Base-by-base conservation (phyloP, 2,329 filamentous ascomycete genomes). In the Leptographium lundbergii region DNA sequence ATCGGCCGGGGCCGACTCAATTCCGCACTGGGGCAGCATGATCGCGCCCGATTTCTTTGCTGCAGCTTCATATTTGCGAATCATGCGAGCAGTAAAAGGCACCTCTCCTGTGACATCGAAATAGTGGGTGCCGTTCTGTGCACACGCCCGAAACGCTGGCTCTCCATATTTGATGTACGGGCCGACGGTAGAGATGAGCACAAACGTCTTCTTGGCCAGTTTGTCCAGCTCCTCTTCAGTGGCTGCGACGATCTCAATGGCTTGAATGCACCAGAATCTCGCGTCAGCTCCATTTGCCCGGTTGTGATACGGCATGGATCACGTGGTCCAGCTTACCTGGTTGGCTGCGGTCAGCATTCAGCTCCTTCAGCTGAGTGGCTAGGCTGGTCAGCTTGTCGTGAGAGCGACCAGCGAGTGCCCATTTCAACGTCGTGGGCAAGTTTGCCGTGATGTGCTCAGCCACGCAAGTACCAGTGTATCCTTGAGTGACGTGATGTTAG, bases 381-480 rank as follows among this genome's bases (percentile, higher is more conserved):
- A 96, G 72, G 48, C 74, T 73, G 64, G 87, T 80, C 5, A 97
- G 79, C 71, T 96, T 96, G 55, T 77, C 74, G 55, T 79, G 75
- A n/a, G 88, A 91, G 29, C 91, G 87, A 34, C 91, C 91, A 53
- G 90, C 89, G 59, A 96, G 77, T 17, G 89, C 91, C 91, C 91
- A 96, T 75, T 84, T 90, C 62, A 95, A 71, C 69, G 89, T 81
- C 22, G 87, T 89, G 0, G 91, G 87, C 1, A 90, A 76, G 63
- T 81, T 74, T 17, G 78, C 78, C 57, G 84, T 78, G 66, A 96
- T 86, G 71, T 94, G 84, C 69, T 95, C 85, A 32, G 86, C 85
- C 2, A 84, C 84, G 65, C 88, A 78, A 64, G 82, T 85, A 47
- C 91, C 91, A 0, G 91, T 96, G 72, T 95, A 96, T 32, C 91